Evolutionary conservation across 805 yeast species (phyloP).

Genomic region (Wickerhamomyces queroliae): DNA sequence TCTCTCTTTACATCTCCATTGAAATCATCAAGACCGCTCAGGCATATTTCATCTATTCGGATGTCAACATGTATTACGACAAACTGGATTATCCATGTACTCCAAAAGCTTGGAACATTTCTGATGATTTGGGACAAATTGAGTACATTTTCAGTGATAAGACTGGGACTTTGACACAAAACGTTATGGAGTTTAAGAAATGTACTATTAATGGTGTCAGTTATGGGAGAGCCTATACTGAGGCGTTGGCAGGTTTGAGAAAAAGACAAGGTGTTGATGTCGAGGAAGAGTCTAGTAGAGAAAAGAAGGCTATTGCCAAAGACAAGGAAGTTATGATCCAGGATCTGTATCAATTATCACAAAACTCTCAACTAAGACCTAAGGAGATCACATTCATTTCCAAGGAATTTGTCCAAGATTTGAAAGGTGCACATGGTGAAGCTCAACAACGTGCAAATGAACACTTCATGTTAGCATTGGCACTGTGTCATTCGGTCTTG

Average conservation of each 20-base stretch:
- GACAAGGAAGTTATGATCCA: slow-evolving; percentile 59
- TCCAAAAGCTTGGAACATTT: slow-evolving; percentile 79
- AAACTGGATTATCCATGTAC: slow-evolving; percentile 73
- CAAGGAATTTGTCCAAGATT: slow-evolving; percentile 56
- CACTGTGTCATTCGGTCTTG: slow-evolving; percentile 75
- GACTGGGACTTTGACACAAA: slow-evolving; percentile 79
- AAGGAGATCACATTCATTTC: slow-evolving; percentile 69
- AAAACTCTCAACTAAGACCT: slow-evolving; percentile 37
- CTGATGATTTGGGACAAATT: slow-evolving; percentile 81
- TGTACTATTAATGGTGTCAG: slow-evolving; percentile 68
- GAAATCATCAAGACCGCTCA: slow-evolving; percentile 79
- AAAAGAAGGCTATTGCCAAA: slow-evolving; percentile 42
- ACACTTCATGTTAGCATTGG: slow-evolving; percentile 71
- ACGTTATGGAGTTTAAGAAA: slow-evolving; percentile 80
- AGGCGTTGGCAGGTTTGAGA: slow-evolving; percentile 72
- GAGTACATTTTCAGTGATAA: slow-evolving; percentile 82
- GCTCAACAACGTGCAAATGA: slow-evolving; percentile 55
- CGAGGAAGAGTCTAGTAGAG: slow-evolving; percentile 46
- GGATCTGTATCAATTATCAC: slow-evolving; percentile 31
- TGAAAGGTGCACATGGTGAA: slow-evolving; percentile 44
- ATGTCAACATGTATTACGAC: slow-evolving; percentile 63
- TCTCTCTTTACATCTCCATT: slow-evolving; percentile 73
- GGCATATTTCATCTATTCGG: slow-evolving; percentile 74
- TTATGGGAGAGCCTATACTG: slow-evolving; percentile 79
- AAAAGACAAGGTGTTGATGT: slow-evolving; percentile 73